A percentile compares a stretch with the other conserved stretches of the same genome.
These are phyloP conservation scores for Cryptosporidium canis DNA, from an alignment of 169 alveolate species.

Conservation along the genomic window DNA sequence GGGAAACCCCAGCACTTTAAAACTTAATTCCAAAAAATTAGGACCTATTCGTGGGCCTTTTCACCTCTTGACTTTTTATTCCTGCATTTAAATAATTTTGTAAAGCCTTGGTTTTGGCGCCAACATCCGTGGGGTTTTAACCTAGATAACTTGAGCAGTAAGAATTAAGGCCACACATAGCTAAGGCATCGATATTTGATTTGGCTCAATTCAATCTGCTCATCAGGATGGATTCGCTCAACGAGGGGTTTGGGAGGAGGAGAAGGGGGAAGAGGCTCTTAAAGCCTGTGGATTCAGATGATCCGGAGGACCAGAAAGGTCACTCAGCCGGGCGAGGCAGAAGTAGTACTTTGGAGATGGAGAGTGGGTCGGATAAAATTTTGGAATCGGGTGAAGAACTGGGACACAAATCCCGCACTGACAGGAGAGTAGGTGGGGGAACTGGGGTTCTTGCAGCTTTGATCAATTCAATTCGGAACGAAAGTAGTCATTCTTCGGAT, in stretches of 20 bases:
- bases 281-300: neutral
- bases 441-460: constrained; percentile 27
- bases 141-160: neutral
- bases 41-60: neutral
- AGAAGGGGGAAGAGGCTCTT: constrained; percentile 1
- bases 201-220: neutral
- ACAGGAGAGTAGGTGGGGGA: neutral
- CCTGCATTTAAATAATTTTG: neutral
- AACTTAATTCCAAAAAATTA: neutral
- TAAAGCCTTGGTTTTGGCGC: neutral
- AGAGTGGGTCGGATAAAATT: neutral
- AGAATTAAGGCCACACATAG: neutral
- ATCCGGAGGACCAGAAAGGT: neutral
- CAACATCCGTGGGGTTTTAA: neutral
- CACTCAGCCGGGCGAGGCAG: neutral
- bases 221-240: neutral
- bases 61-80: neutral
- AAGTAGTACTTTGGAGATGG: neutral
- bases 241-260: neutral
- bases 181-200: neutral
- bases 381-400: neutral
- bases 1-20: neutral
- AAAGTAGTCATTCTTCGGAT: neutral
- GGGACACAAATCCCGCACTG: neutral
- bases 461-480: neutral